phyloP scores from a whole-genome alignment of 148 eudicot species.

The Rhododendron kiyosumense region DNA sequence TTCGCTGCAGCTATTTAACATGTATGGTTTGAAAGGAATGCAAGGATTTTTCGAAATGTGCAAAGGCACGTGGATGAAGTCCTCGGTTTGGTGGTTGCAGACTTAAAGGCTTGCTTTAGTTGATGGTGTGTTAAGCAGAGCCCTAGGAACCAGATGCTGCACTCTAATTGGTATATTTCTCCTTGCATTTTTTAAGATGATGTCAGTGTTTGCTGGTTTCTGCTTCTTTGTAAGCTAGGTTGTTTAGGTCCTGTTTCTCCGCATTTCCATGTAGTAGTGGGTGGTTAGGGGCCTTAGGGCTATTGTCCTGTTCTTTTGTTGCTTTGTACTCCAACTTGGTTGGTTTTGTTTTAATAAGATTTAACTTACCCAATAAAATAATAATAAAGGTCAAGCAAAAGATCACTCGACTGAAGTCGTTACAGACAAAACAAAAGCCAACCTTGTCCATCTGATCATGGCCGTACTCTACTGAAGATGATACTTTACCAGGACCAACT shows the following conservation, averaged over 20 bases:
- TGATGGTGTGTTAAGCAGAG: background rate
- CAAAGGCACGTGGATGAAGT: background rate
- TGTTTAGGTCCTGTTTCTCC: background rate
- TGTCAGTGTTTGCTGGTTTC: background rate
- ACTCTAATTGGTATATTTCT: background rate
- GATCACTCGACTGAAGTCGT: background rate
- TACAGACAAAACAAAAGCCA: background rate
- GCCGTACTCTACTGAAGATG: slow-evolving; percentile 30
- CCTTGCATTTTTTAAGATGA: background rate
- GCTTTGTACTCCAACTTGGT: background rate
- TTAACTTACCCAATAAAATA: background rate
- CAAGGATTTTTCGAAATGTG: background rate
- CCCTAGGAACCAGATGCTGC: background rate
- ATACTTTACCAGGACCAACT: slow-evolving; percentile 24
- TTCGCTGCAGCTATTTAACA: background rate
- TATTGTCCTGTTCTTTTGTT: background rate
- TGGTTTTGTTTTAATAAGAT: background rate
- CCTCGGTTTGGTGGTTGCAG: background rate
- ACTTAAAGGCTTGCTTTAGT: background rate
- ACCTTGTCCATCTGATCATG: slow-evolving; percentile 60
- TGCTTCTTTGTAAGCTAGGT: background rate
- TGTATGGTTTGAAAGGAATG: background rate
- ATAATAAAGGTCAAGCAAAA: background rate
- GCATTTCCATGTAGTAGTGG: background rate
- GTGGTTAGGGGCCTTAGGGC: background rate